Evolutionary conservation across 768 basidiomycete species (phyloP).

Genomic region (Hericium alpestre): DNA sequence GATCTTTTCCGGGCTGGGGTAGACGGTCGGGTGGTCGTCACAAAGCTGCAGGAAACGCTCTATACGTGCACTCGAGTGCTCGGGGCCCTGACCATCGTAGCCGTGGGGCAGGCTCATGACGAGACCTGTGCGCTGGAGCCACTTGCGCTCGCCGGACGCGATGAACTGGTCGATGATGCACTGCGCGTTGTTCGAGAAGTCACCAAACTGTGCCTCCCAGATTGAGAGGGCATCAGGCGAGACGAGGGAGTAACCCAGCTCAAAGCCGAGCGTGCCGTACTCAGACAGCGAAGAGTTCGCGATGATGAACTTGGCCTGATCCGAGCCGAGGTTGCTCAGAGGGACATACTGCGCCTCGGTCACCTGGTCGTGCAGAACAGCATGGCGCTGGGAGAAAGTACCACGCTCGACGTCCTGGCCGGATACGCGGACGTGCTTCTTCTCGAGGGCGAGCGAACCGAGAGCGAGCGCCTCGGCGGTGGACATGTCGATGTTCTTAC

Average conservation of each 20-base stretch:
- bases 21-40: slow-evolving; percentile 90
- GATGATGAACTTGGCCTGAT: slow-evolving; percentile 87
- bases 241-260: slow-evolving; percentile 96
- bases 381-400: slow-evolving; percentile 97
- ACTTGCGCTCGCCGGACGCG: slow-evolving; percentile 93
- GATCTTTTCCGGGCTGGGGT: slow-evolving; percentile 80
- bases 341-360: slow-evolving; percentile 88
- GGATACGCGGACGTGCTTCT: slow-evolving; percentile 87
- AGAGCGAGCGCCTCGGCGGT: slow-evolving; percentile 97
- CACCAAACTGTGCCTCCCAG: slow-evolving; percentile 99
- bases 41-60: slow-evolving; percentile 97
- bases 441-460: slow-evolving; percentile 86
- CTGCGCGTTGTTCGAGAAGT: slow-evolving; percentile 96
- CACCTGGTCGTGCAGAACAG: slow-evolving; percentile 90
- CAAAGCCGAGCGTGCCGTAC: slow-evolving; percentile 90
- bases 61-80: slow-evolving; percentile 91
- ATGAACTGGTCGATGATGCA: slow-evolving; percentile 99
- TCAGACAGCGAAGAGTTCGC: slow-evolving; percentile 98
- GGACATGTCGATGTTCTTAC: slow-evolving; percentile 90
- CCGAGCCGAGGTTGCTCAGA: slow-evolving; percentile 76
- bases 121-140: slow-evolving; percentile 88
- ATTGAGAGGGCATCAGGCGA: slow-evolving; percentile 87
- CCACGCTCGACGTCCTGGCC: slow-evolving; percentile 99
- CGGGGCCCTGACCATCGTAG: slow-evolving; percentile 97
- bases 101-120: slow-evolving; percentile 89